Evolutionary conservation across 345 rosid genomes (phyloP).

Genomic region (Pistacia atlantica): DNA sequence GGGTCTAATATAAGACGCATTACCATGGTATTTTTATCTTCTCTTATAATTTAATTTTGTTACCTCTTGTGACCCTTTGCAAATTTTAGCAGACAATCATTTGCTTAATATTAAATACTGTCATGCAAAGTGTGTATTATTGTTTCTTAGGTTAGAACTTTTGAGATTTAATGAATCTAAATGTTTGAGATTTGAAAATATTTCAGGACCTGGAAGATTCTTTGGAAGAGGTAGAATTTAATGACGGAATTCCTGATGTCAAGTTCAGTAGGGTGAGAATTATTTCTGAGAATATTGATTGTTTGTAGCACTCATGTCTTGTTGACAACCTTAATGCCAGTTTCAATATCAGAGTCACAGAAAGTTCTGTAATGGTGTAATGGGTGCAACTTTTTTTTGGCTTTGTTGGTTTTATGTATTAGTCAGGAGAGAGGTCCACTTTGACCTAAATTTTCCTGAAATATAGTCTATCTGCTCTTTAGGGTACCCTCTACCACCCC

Average conservation of each 20-base stretch:
- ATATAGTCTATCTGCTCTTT: not conserved
- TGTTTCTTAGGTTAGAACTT: not conserved
- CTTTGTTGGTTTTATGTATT: slow-evolving; percentile 4
- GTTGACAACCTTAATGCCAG: slow-evolving; percentile 14
- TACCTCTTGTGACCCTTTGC: not conserved
- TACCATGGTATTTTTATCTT: slow-evolving; percentile 59
- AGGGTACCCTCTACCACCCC: not conserved
- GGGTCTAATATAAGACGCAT: slow-evolving; percentile 70
- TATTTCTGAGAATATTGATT: slow-evolving; percentile 4
- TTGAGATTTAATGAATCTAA: slow-evolving; percentile 18
- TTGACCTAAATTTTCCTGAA: not conserved
- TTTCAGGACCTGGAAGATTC: slow-evolving; percentile 86
- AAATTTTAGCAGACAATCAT: slow-evolving; percentile 13
- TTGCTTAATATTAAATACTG: not conserved
- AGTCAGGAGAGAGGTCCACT: not conserved
- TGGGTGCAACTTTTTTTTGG: not conserved
- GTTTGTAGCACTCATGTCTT: not conserved
- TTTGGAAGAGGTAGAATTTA: slow-evolving; percentile 79
- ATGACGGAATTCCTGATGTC: slow-evolving; percentile 86
- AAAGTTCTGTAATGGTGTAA: not conserved
- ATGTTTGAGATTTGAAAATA: slow-evolving; percentile 21
- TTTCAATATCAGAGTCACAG: slow-evolving; percentile 3
- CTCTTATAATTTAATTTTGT: not conserved
- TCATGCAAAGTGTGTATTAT: slow-evolving; percentile 8
- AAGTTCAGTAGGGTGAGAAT: slow-evolving; percentile 88